These are phyloP conservation scores for Rubroboletus pulcherrimus DNA, from an alignment of 768 basidiomycete genomes.

Conservation along the genomic window DNA sequence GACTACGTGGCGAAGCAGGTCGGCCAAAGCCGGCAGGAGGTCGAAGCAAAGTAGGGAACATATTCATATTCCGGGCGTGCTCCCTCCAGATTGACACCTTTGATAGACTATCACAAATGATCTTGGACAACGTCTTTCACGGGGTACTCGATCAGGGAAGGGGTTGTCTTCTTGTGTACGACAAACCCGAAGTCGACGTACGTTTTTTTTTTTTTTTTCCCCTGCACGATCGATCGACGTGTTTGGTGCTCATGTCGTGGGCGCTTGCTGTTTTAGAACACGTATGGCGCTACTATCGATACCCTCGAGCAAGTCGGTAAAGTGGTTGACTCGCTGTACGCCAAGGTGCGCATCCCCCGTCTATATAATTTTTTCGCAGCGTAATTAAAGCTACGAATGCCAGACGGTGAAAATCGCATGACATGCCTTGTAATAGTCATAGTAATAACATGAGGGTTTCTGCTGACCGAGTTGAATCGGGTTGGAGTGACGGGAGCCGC, in stretches of 20 bases:
- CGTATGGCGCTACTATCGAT: constrained; percentile 85
- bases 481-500: not conserved
- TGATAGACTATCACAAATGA: constrained; percentile 91
- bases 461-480: not conserved
- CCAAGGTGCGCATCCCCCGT: constrained; percentile 51
- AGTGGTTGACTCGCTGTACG: constrained; percentile 91
- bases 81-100: constrained; percentile 2
- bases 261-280: constrained; percentile 49
- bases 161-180: constrained; percentile 88
- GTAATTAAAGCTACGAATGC: not conserved
- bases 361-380: not conserved
- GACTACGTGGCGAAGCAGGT: constrained; percentile 84
- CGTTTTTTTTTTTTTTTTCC: too few relatives aligned
- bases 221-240: not conserved
- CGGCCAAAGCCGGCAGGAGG: constrained; percentile 80
- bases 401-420: constrained; percentile 45
- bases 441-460: not conserved
- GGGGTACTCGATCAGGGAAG: constrained; percentile 97
- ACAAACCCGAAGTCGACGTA: constrained; percentile 81
- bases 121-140: constrained; percentile 88
- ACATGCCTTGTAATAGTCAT: constrained; percentile 3
- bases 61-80: not conserved
- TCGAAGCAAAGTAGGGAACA: constrained; percentile 85
- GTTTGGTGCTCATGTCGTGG: constrained; percentile 2
- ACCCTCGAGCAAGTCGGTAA: constrained; percentile 88